Base-by-base conservation (phyloP, 2,329 filamentous ascomycete genomes). In the Thyridium curvatum region DNA sequence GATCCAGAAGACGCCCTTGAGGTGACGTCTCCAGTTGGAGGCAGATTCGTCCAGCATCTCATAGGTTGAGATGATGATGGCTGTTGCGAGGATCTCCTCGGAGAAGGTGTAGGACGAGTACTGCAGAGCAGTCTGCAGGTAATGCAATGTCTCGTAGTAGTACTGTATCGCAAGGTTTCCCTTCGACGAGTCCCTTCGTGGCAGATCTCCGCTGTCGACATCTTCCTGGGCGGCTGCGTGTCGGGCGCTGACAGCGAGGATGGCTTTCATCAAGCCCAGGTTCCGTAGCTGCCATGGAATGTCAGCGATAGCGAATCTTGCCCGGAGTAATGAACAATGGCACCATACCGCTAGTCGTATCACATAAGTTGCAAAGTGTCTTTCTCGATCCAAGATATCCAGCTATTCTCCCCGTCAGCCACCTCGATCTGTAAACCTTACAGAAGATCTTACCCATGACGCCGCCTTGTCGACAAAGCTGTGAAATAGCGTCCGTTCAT, bases 1-100 rank as follows among this genome's bases (percentile, higher is more conserved):
- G n/a, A 82, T 82, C 73, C 77, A 81, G 46, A 82, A 83, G 1
- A 81, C 75, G 0, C 78, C 78, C 49, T 80, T 75, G 0, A 82
- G 60, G 50, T 83, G 78, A 3, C 74, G 61, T 43, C 82, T 73
- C 78, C 79, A 82, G 37, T 44, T 42, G 39, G 33, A 34, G 21
- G 21, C 21, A 26, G 21, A 26, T 10, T 26, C 21, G 10, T 79
- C 73, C 13, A 82, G 69, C 78, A 82, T 82, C 54, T 82, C 78
- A 46, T 82, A 82, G 0, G 74, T 76, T 10, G 74, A 79, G 21
- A 82, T 74, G 13, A 81, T 64, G 1, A 82, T 58, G 0, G 75
- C 70, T 0, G 77, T 82, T 0, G 73, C 71, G 18, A 80, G 64
- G 0, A 83, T 60, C 49, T 82, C 78, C 12, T 65, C 64, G 18